Conservation (phyloP, 306 rosid species). For the Trifolium pratense region DNA sequence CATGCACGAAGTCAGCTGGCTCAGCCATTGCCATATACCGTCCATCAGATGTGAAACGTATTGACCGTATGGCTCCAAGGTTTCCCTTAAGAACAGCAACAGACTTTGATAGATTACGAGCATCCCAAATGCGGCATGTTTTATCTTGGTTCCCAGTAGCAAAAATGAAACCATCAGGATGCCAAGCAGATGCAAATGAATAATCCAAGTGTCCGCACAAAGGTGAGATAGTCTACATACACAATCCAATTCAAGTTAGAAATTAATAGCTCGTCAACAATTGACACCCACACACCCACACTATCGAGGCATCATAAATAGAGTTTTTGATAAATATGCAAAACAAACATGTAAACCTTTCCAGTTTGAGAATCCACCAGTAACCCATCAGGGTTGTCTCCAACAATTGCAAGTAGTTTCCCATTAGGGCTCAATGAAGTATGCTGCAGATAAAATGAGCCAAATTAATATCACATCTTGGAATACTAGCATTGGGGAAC, state of each 20-base stretch:
- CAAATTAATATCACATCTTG: slow-evolving; percentile 25
- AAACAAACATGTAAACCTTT: slow-evolving; percentile 61
- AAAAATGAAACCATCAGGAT: slow-evolving; percentile 71
- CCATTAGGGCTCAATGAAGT: slow-evolving; percentile 81
- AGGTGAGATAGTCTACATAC: slow-evolving; percentile 58
- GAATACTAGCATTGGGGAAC: not conserved
- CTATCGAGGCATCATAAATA: slow-evolving; percentile 11
- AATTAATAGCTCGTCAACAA: not conserved
- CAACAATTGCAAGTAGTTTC: slow-evolving; percentile 73
- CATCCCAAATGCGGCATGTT: slow-evolving; percentile 87
- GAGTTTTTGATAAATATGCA: slow-evolving; percentile 14
- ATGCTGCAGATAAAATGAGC: slow-evolving; percentile 61
- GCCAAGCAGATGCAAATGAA: slow-evolving; percentile 95
- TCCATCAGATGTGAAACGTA: slow-evolving; percentile 82
- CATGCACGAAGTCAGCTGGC: slow-evolving; percentile 92
- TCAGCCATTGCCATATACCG: slow-evolving; percentile 87
- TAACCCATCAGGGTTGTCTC: slow-evolving; percentile 83
- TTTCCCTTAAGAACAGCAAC: slow-evolving; percentile 85
- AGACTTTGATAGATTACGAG: slow-evolving; percentile 76
- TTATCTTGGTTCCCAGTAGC: slow-evolving; percentile 96
- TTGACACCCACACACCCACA: not conserved
- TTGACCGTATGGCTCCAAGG: slow-evolving; percentile 84
- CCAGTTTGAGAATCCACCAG: slow-evolving; percentile 90
- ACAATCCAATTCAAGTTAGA: slow-evolving; percentile 44
- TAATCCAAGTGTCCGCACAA: slow-evolving; percentile 81